Conservation (phyloP, 2,329 filamentous ascomycete species). For the Ophiostoma angusticollis region DNA sequence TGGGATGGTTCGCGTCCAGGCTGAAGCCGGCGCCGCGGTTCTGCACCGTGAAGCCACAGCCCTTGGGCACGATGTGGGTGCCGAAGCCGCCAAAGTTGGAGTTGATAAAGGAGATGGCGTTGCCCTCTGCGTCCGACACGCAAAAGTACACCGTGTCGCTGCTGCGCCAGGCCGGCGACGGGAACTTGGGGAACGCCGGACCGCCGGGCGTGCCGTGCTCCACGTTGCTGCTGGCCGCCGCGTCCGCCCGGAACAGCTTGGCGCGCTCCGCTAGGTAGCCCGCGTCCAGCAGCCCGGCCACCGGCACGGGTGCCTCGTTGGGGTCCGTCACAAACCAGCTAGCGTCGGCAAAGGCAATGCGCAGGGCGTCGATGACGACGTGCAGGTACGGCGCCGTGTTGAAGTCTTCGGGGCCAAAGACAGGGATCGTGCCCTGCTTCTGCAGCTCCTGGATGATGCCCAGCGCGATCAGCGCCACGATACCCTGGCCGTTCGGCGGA, state of each 20-base stretch:
- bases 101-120: constrained; percentile 94
- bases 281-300: constrained; percentile 54
- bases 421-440: constrained; percentile 57
- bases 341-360: constrained; percentile 81
- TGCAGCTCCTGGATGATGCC: constrained; percentile 85
- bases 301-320: constrained; percentile 55
- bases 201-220: constrained; percentile 46
- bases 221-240: constrained; percentile 31
- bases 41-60: constrained; percentile 81
- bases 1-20: constrained; percentile 60
- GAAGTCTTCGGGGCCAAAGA: constrained; percentile 57
- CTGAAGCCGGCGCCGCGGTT: constrained; percentile 85
- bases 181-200: constrained; percentile 20
- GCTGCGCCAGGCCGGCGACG: constrained; percentile 63
- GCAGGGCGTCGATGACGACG: constrained; percentile 73
- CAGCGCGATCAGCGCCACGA: constrained; percentile 86
- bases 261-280: constrained; percentile 62
- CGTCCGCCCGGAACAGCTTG: constrained; percentile 37
- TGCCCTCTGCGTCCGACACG: constrained; percentile 67
- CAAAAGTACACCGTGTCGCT: constrained; percentile 94
- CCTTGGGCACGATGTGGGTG: constrained; percentile 68
- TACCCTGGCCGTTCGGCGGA: constrained; percentile 90
- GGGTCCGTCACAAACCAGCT: constrained; percentile 87
- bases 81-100: constrained; percentile 87
- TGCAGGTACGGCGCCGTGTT: constrained; percentile 76